phyloP scores from a whole-genome alignment of 2,329 filamentous ascomycete species.

The Bisporella sp. region DNA sequence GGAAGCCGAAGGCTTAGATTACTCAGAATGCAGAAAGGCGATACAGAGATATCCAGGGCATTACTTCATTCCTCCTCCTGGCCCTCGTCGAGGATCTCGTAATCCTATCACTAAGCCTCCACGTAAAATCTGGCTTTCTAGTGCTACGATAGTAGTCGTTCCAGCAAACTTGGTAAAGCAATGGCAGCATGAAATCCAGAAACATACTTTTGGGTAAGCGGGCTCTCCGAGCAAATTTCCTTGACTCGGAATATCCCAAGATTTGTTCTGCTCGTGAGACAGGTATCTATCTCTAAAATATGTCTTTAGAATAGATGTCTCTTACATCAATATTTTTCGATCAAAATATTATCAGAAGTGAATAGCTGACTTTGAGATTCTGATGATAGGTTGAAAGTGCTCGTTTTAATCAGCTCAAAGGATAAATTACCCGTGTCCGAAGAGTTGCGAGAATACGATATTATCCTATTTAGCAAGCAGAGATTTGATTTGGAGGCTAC shows the following conservation, averaged over 20 bases:
- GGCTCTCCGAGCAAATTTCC: too few relatives aligned
- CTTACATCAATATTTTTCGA: too few relatives aligned
- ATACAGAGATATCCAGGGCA: constrained; percentile 51
- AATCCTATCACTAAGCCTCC: constrained; percentile 32
- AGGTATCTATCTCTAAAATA: too few relatives aligned
- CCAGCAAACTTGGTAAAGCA: constrained; percentile 79
- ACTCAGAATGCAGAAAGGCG: constrained; percentile 45
- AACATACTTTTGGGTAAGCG: constrained; percentile 49
- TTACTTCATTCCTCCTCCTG: constrained; percentile 48
- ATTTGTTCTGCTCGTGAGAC: too few relatives aligned
- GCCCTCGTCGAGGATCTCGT: constrained; percentile 32
- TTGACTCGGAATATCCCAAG: too few relatives aligned
- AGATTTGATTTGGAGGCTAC: constrained; percentile 64
- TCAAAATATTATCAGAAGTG: too few relatives aligned
- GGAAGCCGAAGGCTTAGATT: constrained; percentile 33
- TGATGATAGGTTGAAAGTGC: constrained; percentile 47
- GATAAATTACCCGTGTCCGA: constrained; percentile 48
- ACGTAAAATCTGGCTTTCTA: constrained; percentile 54
- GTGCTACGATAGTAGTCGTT: constrained; percentile 69
- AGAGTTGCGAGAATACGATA: constrained; percentile 60
- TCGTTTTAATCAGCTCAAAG: constrained; percentile 49
- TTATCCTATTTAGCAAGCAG: constrained; percentile 69
- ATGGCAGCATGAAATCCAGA: constrained; percentile 74
- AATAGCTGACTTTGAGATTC: too few relatives aligned
- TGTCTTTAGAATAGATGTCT: too few relatives aligned